A percentile compares a stretch with the other conserved stretches of the same genome.
These are phyloP conservation scores for Penicillium occitanis DNA, from an alignment of 2,329 filamentous ascomycete genomes.

Conservation along the genomic window DNA sequence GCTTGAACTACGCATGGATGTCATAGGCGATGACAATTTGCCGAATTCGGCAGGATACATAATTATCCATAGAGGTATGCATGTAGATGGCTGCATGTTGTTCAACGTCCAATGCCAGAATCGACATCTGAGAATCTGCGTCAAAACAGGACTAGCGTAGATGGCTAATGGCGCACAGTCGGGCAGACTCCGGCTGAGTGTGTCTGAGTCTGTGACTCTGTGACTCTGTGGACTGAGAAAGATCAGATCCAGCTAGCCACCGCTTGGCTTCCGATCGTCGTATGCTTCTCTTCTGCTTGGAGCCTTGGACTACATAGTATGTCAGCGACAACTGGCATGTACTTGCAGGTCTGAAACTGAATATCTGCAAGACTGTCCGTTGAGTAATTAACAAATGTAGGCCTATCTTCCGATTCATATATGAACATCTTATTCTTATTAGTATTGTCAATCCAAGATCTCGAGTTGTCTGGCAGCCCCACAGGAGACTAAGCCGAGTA, in stretches of 20 bases:
- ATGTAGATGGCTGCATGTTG: background rate
- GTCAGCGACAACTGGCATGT: background rate
- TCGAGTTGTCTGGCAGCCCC: background rate
- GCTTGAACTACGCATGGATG: background rate
- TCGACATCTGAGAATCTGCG: background rate
- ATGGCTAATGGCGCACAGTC: background rate
- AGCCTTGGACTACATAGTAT: too few species aligned
- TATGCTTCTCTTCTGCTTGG: background rate
- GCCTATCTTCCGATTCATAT: background rate
- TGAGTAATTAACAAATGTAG: background rate
- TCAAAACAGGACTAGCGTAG: background rate
- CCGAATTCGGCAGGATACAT: background rate
- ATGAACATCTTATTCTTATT: background rate
- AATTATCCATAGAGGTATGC: background rate
- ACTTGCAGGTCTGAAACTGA: background rate
- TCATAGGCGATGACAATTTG: background rate
- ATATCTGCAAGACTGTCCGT: background rate
- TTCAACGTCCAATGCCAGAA: background rate
- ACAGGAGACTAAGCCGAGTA: background rate
- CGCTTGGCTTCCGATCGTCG: constrained; percentile 2
- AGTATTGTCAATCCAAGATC: too few species aligned
- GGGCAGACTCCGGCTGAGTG: background rate
- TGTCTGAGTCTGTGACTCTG: background rate
- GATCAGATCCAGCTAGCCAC: constrained; percentile 7
- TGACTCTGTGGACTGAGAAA: background rate